Base-by-base conservation (phyloP, 192 early-diverging fungal species). In the Cetraspora pellucida region DNA sequence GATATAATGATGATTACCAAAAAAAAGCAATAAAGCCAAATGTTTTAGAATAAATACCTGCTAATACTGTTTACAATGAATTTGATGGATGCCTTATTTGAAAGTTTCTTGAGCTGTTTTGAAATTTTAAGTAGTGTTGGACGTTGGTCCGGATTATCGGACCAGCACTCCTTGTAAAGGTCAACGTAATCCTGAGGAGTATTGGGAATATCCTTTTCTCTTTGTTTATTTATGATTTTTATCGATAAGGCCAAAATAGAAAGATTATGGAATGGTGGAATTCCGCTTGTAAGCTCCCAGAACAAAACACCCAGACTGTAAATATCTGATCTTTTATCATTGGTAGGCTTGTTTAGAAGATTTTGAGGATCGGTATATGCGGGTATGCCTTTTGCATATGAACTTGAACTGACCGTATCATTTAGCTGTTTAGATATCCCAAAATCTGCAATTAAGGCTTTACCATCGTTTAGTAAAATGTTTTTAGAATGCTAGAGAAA, bases 291-390 rank as follows among this genome's bases (percentile, higher is more conserved):
- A 30, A 84, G 47, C 50, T 84, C 83, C 83, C 83, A 84, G 28
- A 84, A 74, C 14, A 84, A 45, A 11, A 84, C 83, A 13, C 83
- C 83, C 10, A 84, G 49, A 16, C 80, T 81, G 46, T 84, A 84
- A 59, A 84, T 78, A 50, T 84, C 83, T 25, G 80, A 84, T 16
- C 65, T 59, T 16, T 80, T 79, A 75, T 84, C 78, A n/a, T n/a
- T n/a, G 54, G 13, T 28, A 1, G 11, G 10, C 19, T 37, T 59
- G 0, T 59, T 25, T 49, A 27, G 14, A 49, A 46, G 27, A 23
- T 19, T 7, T 27, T 70, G 25, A 9, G 72, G 52, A 37, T 74
- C 72, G 1, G 43, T 44, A 60, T 74, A 74, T 27, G 72, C 54
- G 5, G 55, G 16, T 27, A 45, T 45, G 14, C 72, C 72, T 11